phyloP scores from a whole-genome alignment of 305 asterid species.

The Rubia balearica region DNA sequence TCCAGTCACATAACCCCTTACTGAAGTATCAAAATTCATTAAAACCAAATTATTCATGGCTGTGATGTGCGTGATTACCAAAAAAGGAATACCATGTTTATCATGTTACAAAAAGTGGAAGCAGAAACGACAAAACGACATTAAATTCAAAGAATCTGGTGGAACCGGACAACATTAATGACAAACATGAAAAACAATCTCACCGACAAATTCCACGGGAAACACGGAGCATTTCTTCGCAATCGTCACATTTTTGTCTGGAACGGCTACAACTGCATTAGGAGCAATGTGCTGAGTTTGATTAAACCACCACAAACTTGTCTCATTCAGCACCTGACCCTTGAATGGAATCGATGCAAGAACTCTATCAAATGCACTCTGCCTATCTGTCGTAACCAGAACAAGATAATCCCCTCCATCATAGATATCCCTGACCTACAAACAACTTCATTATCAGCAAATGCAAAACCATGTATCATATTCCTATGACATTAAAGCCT shows the following conservation, averaged over 20 bases:
- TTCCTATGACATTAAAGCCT: neutral
- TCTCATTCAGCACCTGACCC: constrained; percentile 96
- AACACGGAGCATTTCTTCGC: constrained; percentile 89
- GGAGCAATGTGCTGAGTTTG: constrained; percentile 75
- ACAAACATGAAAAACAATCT: constrained; percentile 23
- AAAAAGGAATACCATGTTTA: constrained; percentile 1
- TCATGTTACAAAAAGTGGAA: neutral
- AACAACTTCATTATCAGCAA: neutral
- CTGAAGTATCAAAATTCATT: constrained; percentile 31
- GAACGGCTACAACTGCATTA: constrained; percentile 78
- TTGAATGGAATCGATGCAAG: constrained; percentile 94
- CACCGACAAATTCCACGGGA: constrained; percentile 96
- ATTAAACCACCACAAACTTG: constrained; percentile 96
- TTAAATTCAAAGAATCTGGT: neutral
- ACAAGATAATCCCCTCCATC: constrained; percentile 76
- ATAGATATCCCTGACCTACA: constrained; percentile 85
- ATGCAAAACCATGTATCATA: neutral
- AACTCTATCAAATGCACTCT: constrained; percentile 90
- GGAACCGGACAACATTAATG: neutral
- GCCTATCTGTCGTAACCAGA: constrained; percentile 85
- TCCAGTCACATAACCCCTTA: constrained; percentile 91
- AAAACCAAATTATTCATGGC: neutral
- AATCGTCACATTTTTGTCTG: constrained; percentile 82
- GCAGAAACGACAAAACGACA: neutral
- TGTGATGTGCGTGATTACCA: neutral